A percentile compares a stretch with the other conserved stretches of the same genome.
phyloP scores from a whole-genome alignment of 1,139 yeast species.

The Saccharomyces hybrid region DNA sequence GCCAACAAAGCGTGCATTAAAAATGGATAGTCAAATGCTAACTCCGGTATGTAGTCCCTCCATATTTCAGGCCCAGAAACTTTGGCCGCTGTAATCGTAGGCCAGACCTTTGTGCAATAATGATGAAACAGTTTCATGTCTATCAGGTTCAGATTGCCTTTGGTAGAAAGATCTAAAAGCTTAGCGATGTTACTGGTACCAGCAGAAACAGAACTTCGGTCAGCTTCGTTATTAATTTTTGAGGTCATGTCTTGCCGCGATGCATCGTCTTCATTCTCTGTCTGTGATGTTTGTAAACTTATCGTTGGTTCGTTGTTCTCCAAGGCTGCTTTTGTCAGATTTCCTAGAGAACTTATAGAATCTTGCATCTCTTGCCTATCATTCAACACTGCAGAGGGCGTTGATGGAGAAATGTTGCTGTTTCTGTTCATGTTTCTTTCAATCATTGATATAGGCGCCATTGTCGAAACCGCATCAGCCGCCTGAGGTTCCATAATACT shows the following conservation, averaged over 20 bases:
- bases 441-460: background rate
- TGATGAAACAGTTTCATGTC: conserved; percentile 82
- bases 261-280: background rate
- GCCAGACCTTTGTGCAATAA: conserved; percentile 76
- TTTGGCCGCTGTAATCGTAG: conserved; percentile 85
- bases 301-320: background rate
- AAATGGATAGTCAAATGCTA: conserved; percentile 84
- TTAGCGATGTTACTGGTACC: conserved; percentile 10
- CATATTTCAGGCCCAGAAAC: conserved; percentile 81
- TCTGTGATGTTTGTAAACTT: background rate
- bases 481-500: background rate
- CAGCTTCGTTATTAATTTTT: conserved; percentile 1
- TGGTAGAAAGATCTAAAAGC: conserved; percentile 24
- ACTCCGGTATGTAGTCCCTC: conserved; percentile 78
- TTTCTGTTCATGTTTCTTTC: background rate
- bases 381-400: background rate
- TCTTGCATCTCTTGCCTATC: background rate
- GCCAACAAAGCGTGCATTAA: conserved; percentile 88
- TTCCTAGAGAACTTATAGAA: background rate
- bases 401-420: background rate
- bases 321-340: background rate
- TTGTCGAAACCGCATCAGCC: background rate
- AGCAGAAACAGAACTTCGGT: background rate
- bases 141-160: conserved; percentile 51
- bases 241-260: background rate